Evolutionary conservation across 2,329 filamentous ascomycete species (phyloP).

Genomic region (Monilinia vaccinii-corymbosi): DNA sequence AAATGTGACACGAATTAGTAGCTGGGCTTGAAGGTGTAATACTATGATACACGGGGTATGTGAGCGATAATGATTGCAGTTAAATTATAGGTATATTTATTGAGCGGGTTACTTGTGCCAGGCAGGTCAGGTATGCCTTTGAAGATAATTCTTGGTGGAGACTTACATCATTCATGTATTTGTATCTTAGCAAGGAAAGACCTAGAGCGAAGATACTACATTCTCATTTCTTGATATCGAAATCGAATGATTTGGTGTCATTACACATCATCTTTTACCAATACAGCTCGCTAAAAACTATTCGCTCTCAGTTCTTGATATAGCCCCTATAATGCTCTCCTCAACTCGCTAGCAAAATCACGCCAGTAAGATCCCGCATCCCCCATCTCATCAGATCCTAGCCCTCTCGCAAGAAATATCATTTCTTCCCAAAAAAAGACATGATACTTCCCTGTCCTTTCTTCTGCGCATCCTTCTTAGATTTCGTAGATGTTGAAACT

Average conservation of each 20-base stretch:
- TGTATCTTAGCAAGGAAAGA: neutral
- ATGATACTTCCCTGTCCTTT: constrained; percentile 72
- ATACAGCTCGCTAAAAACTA: neutral
- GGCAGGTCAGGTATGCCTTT: neutral
- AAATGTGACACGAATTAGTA: neutral
- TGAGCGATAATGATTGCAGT: neutral
- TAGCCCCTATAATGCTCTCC: neutral
- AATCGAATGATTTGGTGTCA: neutral
- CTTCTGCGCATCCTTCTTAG: constrained; percentile 49
- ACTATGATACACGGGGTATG: neutral
- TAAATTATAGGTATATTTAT: neutral
- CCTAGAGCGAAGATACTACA: neutral
- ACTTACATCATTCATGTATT: neutral
- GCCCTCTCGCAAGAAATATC: neutral
- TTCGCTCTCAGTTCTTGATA: neutral
- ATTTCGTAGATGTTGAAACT: constrained; percentile 34
- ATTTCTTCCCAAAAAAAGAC: constrained; percentile 83
- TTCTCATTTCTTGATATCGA: neutral
- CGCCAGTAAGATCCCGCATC: neutral
- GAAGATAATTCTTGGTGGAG: neutral
- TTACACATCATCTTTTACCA: neutral
- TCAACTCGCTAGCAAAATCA: neutral
- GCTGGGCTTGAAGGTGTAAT: neutral
- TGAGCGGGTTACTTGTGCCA: too few relatives aligned
- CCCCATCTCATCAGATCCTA: neutral